phyloP scores from a whole-genome alignment of 164 flowering plant genomes.

The Santalum album region DNA sequence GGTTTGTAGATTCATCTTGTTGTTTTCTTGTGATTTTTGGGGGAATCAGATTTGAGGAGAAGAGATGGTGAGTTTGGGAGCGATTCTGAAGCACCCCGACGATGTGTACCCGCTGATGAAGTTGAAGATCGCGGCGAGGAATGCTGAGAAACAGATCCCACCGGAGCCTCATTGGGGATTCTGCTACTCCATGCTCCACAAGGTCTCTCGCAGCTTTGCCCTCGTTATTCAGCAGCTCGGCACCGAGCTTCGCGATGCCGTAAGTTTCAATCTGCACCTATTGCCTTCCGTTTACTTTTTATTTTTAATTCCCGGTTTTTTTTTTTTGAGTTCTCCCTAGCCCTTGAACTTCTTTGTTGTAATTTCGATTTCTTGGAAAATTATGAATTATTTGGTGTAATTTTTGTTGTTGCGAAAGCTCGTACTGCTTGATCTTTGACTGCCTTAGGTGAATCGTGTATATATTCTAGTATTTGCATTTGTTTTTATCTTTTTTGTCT shows the following conservation, averaged over 20 bases:
- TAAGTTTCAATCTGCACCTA: slow-evolving; percentile 13
- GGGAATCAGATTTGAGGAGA: not conserved
- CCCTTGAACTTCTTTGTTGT: too few species aligned
- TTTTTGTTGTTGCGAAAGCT: too few species aligned
- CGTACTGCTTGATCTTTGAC: too few species aligned
- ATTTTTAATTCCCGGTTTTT: too few species aligned
- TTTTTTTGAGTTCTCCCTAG: too few species aligned
- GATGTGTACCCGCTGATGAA: slow-evolving; percentile 71
- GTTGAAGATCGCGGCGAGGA: slow-evolving; percentile 55
- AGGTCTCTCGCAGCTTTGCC: slow-evolving; percentile 78
- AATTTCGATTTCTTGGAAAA: too few species aligned
- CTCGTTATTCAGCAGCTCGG: slow-evolving; percentile 89
- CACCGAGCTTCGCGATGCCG: slow-evolving; percentile 78
- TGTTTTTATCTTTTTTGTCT: too few species aligned
- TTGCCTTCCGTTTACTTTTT: not conserved
- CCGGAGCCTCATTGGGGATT: slow-evolving; percentile 77
- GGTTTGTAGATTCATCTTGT: not conserved
- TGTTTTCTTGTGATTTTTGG: slow-evolving; percentile 3
- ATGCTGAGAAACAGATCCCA: slow-evolving; percentile 84
- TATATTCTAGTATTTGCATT: too few species aligned
- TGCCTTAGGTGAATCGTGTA: too few species aligned
- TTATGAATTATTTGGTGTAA: too few species aligned
- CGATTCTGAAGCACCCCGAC: slow-evolving; percentile 68
- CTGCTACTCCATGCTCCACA: slow-evolving; percentile 81
- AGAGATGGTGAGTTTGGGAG: slow-evolving; percentile 46